Conservation (phyloP, 1,284 basidiomycete species). For the Flammula alnicola region DNA sequence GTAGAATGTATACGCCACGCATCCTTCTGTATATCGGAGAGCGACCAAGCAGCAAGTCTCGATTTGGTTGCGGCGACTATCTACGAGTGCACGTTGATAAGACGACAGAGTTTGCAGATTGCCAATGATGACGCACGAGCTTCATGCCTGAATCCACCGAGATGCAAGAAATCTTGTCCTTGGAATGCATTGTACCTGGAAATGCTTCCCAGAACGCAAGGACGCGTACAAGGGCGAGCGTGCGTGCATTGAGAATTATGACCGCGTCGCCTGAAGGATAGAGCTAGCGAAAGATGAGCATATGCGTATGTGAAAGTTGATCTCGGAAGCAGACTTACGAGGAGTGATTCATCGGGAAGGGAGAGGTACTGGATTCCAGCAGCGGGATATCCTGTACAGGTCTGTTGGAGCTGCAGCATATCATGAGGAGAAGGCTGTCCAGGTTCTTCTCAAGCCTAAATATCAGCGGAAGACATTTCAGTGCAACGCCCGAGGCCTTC, state of each 20-base stretch:
- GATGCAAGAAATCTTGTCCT: slow-evolving; percentile 58
- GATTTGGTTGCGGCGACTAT: slow-evolving; percentile 71
- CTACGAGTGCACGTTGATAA: slow-evolving; percentile 41
- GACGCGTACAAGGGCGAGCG: slow-evolving; percentile 63
- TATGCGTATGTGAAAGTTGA: slow-evolving; percentile 8
- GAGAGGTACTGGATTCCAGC: slow-evolving; percentile 59
- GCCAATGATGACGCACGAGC: slow-evolving; percentile 54
- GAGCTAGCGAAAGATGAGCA: slow-evolving; percentile 47
- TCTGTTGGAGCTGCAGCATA: slow-evolving; percentile 68
- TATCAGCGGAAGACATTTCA: background rate
- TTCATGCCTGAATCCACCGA: slow-evolving; percentile 78
- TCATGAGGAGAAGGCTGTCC: slow-evolving; percentile 46
- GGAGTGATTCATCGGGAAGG: slow-evolving; percentile 55
- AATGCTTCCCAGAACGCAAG: slow-evolving; percentile 80
- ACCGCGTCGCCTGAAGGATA: slow-evolving; percentile 74
- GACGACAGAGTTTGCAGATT: slow-evolving; percentile 12
- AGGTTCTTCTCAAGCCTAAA: background rate
- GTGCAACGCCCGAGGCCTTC: background rate
- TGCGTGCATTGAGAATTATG: slow-evolving; percentile 68
- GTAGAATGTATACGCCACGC: slow-evolving; percentile 83
- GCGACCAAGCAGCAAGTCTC: slow-evolving; percentile 73
- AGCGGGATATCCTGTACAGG: slow-evolving; percentile 63
- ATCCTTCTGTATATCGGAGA: slow-evolving; percentile 63
- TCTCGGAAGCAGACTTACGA: slow-evolving; percentile 54
- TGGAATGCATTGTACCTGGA: slow-evolving; percentile 53